Evolutionary conservation across 2,329 filamentous ascomycete species (phyloP), one percentile per base, ranked within the genome.

Genomic region (Aspergillus tubingensis): DNA sequence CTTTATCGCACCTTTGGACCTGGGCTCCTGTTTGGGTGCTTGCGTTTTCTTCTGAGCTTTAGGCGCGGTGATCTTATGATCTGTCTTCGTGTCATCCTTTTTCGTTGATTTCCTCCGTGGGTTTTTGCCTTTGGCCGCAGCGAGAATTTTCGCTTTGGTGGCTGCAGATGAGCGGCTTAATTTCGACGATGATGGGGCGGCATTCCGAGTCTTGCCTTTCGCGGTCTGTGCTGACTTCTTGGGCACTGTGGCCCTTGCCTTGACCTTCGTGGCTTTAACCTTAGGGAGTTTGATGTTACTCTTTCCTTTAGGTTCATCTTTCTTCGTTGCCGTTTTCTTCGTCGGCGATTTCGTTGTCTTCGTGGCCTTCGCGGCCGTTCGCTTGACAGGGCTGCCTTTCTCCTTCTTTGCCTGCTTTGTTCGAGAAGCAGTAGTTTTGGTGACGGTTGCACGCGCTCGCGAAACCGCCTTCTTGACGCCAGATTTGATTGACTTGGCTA

Each of bases 401-500:
- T 54, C 57, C 32, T 67, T 63, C 21, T 65, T 63, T n/a, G 60
- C 60, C 47, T 60, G 62, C 53, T 57, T 70, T 48, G 36, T 64
- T 52, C 52, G 66, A 56, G 50, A 54, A 43, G 53, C 61, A 53
- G 62, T 43, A 21, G 61, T 32, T 43, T 69, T 72, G 3, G 70
- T 65, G 30, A 69, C 62, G 38, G 69, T 50, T 8, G 61, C 54
- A 23, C 65, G 65, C 2, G 66, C 67, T 44, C 66, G 71, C 4
- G 72, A 66, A 30, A 72, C 65, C 2, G 57, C 67, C 58, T 70
- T 76, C 61, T 74, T 76, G 49, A 74, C 64, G 6, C 71, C 66
- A 15, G 72, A 62, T 61, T 74, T 77, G 61, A 76, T 66, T 1
- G 71, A 69, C 43, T 69, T 71, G 11, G 70, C 47, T 6, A 58